A percentile compares a stretch with the other conserved stretches of the same genome.
phyloP scores from a whole-genome alignment of 2,329 filamentous ascomycete genomes.

The Dryadomyces quercus-mongolicae region DNA sequence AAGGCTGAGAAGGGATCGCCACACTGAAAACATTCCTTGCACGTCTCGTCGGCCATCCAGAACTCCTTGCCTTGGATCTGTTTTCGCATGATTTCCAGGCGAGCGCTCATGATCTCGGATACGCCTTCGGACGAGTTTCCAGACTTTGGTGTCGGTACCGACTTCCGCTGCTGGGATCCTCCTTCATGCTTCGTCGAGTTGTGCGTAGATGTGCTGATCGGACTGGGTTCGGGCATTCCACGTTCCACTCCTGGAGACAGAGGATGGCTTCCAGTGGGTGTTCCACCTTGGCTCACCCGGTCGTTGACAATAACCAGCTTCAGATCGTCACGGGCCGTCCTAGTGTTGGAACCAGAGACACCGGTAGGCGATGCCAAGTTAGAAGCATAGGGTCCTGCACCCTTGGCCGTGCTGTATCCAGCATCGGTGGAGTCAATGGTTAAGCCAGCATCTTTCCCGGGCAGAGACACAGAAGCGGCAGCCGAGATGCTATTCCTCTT shows the following conservation, averaged over 20 bases:
- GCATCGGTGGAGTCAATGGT: slow-evolving; percentile 12
- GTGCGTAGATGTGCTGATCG: slow-evolving; percentile 46
- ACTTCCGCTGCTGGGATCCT: slow-evolving; percentile 29
- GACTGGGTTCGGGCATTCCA: slow-evolving; percentile 42
- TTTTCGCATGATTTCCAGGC: slow-evolving; percentile 62
- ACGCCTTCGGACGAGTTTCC: slow-evolving; percentile 38
- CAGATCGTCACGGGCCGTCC: slow-evolving; percentile 19
- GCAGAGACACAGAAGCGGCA: slow-evolving; percentile 17
- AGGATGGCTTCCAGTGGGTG: slow-evolving; percentile 15
- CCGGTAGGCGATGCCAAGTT: slow-evolving; percentile 1
- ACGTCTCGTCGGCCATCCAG: slow-evolving; percentile 98
- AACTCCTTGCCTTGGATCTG: slow-evolving; percentile 90
- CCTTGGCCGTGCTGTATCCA: no score
- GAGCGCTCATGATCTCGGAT: slow-evolving; percentile 46
- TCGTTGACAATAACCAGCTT: slow-evolving; percentile 40
- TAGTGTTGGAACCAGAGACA: background rate
- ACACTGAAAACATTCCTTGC: slow-evolving; percentile 92
- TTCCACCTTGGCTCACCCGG: slow-evolving; percentile 37
- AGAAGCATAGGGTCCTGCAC: slow-evolving; percentile 11
- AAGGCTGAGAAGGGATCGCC: slow-evolving; percentile 87
- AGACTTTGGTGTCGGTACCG: slow-evolving; percentile 38
- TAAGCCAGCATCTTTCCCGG: slow-evolving; percentile 29
- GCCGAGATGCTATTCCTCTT: slow-evolving; percentile 15
- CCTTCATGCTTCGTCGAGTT: slow-evolving; percentile 43
- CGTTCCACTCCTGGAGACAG: background rate